A percentile compares a stretch with the other conserved stretches of the same genome.
Evolutionary conservation across 2,329 filamentous ascomycete species (phyloP).

Genomic region (Sclerotinia trifoliorum): DNA sequence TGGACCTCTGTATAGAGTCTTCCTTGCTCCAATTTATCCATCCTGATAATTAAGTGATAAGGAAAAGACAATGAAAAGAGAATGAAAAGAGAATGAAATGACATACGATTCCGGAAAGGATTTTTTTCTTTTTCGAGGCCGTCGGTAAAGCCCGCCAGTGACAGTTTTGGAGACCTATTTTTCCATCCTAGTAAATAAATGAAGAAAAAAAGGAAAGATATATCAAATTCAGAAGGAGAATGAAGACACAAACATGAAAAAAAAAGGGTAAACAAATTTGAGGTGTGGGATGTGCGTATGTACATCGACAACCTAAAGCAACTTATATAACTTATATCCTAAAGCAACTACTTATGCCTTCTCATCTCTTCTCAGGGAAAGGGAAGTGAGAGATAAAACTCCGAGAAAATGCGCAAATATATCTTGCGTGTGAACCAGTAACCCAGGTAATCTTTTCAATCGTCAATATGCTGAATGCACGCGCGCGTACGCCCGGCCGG

Average conservation of each 20-base stretch:
- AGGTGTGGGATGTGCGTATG: background rate
- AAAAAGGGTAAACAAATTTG: background rate
- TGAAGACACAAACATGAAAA: background rate
- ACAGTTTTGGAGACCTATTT: conserved; percentile 1
- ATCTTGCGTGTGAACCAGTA: conserved; percentile 12
- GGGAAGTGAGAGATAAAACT: background rate
- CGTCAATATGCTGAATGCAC: conserved; percentile 16
- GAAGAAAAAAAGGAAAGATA: background rate
- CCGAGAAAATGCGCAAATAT: conserved; percentile 17
- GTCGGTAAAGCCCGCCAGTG: background rate
- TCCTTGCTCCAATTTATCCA: background rate
- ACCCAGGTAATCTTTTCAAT: conserved; percentile 19
- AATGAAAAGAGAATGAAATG: background rate
- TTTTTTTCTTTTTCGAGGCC: conserved; percentile 12
- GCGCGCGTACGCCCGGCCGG: conserved; percentile 11
- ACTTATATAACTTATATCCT: background rate
- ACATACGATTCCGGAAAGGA: background rate
- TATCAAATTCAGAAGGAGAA: background rate
- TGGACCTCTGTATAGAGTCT: conserved; percentile 13
- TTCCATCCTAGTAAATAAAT: conserved; percentile 9
- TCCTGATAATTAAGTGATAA: conserved; percentile 1
- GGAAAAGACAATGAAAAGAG: background rate
- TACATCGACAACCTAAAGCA: conserved; percentile 17
- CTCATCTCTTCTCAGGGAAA: conserved; percentile 6
- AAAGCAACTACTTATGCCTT: conserved; percentile 12